Evolutionary conservation across 768 basidiomycete genomes (phyloP).

Genomic region (Tylopilus subfusipes): DNA sequence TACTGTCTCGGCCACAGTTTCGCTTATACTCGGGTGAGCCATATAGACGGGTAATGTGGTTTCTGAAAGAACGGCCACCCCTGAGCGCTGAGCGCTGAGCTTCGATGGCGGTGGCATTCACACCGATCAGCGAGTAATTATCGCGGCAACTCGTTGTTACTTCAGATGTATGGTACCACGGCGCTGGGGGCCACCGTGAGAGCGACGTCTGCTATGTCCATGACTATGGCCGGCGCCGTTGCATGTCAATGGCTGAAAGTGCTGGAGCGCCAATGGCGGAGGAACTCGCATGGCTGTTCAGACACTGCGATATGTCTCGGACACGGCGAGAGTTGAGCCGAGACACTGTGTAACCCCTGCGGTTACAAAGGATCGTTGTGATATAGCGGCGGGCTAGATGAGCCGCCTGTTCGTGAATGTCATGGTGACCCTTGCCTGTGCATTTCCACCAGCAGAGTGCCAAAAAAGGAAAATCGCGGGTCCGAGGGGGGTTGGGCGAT

Average conservation of each 20-base stretch:
- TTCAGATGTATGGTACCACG: too few relatives aligned
- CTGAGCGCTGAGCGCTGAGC: too few relatives aligned
- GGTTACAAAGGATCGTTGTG: too few relatives aligned
- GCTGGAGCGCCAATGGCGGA: neutral
- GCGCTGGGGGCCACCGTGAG: neutral
- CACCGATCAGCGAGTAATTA: neutral
- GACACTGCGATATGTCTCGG: neutral
- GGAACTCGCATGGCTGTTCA: neutral
- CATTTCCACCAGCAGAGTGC: neutral
- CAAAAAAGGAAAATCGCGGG: too few relatives aligned
- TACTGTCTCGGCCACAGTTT: neutral
- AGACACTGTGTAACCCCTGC: too few relatives aligned
- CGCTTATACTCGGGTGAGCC: neutral
- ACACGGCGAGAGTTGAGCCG: neutral
- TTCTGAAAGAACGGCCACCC: neutral
- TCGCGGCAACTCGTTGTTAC: neutral
- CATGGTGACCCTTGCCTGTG: neutral
- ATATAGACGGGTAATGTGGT: neutral
- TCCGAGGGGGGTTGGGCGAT: too few relatives aligned
- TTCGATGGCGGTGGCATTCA: neutral
- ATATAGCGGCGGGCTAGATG: too few relatives aligned
- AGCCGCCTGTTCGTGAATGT: neutral
- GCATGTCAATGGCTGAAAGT: neutral
- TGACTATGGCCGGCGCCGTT: neutral
- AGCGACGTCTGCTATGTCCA: neutral